Base-by-base conservation (phyloP, 495 filamentous ascomycete genomes). In the Parathielavia hyrcaniae region DNA sequence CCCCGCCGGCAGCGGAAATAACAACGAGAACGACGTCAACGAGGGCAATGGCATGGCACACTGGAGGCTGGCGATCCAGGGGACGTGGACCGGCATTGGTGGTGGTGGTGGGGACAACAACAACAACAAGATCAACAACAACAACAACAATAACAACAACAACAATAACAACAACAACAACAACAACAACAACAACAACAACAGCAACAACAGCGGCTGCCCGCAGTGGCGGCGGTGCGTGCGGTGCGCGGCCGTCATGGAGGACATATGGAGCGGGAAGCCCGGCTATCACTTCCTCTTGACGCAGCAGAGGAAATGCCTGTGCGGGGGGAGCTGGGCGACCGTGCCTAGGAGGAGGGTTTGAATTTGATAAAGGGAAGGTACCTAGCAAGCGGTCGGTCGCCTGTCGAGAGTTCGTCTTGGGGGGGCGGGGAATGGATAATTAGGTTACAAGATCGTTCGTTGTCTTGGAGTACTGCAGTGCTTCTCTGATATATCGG, bases 241-340 rank as follows among this genome's bases (percentile, higher is more conserved):
- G 17, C 70, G 84, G 50, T 89, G 86, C 64, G 78, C 75, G 1
- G 75, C 77, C 22, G 75, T 84, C 17, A 86, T 83, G 81, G 85
- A 85, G 68, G 85, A 88, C 67, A 57, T 81, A 13, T 57, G 62
- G 34, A 68, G 53, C 14, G 60, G 67, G 19, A 74, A 70, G 51
- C 71, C 71, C 4, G 72, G 72, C 13, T 69, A 78, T 41, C 70
- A 71, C 36, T 83, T 79, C 70, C 62, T 84, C 55, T 60, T 79
- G 38, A 71, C 74, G 53, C 77, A 79, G 71, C 78, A 82, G 60
- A 66, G 72, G 52, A 67, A 72, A 51, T 84, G 81, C 56, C 70
- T 71, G 51, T 84, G 81, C 60, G 74, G 73, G 3, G 79, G 79
- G 5, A 69, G 69, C 46, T 79, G 79, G 75, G 73, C 71, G 46